These are phyloP conservation scores for Neostapfia colusana DNA, from an alignment of 176 grass and related monocot genomes.

Conservation along the genomic window DNA sequence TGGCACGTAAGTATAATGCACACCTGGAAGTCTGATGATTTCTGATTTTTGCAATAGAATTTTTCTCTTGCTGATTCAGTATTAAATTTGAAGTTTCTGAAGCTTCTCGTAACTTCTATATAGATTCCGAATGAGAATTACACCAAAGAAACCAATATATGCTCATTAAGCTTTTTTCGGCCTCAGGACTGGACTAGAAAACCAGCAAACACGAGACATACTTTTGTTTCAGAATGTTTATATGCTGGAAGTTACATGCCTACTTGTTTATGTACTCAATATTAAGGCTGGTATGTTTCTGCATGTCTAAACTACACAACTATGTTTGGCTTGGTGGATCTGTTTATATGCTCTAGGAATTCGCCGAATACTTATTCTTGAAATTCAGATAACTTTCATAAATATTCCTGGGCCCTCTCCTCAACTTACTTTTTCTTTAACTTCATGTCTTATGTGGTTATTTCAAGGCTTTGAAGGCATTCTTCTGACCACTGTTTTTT, in stretches of 20 bases:
- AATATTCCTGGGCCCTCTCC: not conserved
- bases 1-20: slow-evolving; percentile 74
- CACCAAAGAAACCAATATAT: not conserved
- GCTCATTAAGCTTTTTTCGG: not conserved
- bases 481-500: slow-evolving; percentile 16
- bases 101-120: not conserved
- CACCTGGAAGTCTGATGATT: not conserved
- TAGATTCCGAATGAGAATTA: slow-evolving; percentile 2
- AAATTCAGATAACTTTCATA: slow-evolving; percentile 11
- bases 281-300: not conserved
- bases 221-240: not conserved
- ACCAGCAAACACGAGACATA: not conserved
- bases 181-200: not conserved
- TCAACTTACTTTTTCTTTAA: not conserved
- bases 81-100: slow-evolving; percentile 8
- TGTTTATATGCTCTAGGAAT: slow-evolving; percentile 13
- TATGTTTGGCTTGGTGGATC: slow-evolving; percentile 10
- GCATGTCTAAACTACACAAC: slow-evolving; percentile 1
- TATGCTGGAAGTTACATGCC: not conserved
- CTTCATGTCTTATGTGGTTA: slow-evolving; percentile 23
- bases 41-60: not conserved
- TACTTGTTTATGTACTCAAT: slow-evolving; percentile 1
- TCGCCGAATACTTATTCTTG: not conserved
- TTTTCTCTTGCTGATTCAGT: slow-evolving; percentile 10
- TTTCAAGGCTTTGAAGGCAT: slow-evolving; percentile 2